Evolutionary conservation across 192 early-diverging fungal genomes (phyloP).

Genomic region (Pilaira anomala): DNA sequence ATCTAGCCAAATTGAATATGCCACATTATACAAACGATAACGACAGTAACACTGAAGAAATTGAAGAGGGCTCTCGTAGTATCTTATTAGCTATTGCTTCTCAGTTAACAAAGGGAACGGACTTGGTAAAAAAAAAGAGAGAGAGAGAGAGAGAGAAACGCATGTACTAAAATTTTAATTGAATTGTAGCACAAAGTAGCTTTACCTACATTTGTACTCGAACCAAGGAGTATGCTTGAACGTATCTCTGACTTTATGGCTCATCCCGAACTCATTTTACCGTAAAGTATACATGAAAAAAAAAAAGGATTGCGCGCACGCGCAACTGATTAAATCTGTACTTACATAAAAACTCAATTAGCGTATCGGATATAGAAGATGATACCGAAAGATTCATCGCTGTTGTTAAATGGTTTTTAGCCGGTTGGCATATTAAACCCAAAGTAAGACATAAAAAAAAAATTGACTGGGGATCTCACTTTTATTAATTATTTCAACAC

Average conservation of each 20-base stretch:
- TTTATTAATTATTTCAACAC: not conserved
- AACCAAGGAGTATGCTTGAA: constrained; percentile 93
- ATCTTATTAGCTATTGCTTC: constrained; percentile 85
- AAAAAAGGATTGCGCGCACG: no score
- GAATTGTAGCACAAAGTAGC: constrained; percentile 29
- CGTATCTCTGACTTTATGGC: constrained; percentile 97
- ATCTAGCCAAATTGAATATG: not conserved
- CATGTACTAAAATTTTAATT: no score
- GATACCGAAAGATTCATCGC: constrained; percentile 77
- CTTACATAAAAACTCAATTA: not conserved
- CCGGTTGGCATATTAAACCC: constrained; percentile 92
- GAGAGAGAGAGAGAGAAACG: no score
- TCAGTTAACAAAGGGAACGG: constrained; percentile 88
- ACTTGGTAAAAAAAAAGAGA: constrained; percentile 56
- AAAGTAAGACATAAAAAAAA: constrained; percentile 49
- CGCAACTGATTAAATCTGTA: not conserved
- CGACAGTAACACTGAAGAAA: constrained; percentile 51
- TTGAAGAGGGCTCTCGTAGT: constrained; percentile 79
- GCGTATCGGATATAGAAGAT: constrained; percentile 55
- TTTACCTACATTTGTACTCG: constrained; percentile 94
- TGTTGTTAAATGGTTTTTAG: constrained; percentile 83
- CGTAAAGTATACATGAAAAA: constrained; percentile 47
- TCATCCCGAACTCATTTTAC: constrained; percentile 78
- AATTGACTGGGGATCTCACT: no score
- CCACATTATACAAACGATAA: constrained; percentile 7